A percentile compares a stretch with the other conserved stretches of the same genome.
Conservation (phyloP, 495 filamentous ascomycete species). For the Aspergillus steynii region DNA sequence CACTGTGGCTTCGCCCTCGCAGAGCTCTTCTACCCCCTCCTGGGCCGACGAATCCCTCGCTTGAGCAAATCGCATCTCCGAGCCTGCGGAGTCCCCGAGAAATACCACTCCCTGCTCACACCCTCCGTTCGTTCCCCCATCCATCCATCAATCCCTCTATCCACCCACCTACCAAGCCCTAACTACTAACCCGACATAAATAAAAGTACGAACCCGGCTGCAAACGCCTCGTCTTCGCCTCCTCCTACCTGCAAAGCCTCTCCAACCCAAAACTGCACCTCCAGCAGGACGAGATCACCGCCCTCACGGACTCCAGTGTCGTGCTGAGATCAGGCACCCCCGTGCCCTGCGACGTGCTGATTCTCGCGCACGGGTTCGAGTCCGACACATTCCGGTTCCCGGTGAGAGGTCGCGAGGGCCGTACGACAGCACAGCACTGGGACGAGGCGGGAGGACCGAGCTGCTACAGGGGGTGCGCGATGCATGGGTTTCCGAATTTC, state of each 20-base stretch:
- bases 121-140: background rate
- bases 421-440: background rate
- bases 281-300: background rate
- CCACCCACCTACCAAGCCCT: too few relatives aligned
- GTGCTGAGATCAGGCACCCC: background rate
- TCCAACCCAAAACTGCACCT: background rate
- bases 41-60: background rate
- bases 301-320: background rate
- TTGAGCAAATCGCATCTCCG: background rate
- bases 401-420: background rate
- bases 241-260: background rate
- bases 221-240: background rate
- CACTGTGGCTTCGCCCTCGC: background rate
- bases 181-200: background rate
- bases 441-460: background rate
- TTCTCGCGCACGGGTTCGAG: background rate
- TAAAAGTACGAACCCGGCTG: background rate
- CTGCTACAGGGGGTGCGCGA: background rate
- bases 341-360: background rate
- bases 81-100: constrained; percentile 1
- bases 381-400: background rate
- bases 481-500: background rate
- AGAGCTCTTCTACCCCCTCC: background rate
- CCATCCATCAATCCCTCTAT: background rate
- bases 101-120: background rate